Conservation (phyloP, 2,329 filamentous ascomycete genomes). For the Atkinsonella texensis region DNA sequence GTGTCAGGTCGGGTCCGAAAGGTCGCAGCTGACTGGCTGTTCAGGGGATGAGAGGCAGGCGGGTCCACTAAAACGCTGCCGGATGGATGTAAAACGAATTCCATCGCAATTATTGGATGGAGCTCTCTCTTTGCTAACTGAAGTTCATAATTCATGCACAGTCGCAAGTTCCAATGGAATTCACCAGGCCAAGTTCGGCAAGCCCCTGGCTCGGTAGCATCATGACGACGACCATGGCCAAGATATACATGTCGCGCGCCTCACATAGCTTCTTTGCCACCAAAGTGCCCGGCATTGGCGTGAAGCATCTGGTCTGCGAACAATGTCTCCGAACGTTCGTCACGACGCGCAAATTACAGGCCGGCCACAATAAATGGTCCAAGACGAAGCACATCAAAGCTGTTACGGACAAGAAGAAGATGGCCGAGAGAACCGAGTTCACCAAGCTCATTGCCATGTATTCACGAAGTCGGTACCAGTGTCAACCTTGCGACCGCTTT, state of each 20-base stretch:
- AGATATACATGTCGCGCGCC: neutral
- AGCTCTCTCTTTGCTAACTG: no score
- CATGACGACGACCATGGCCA: neutral
- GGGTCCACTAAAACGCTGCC: neutral
- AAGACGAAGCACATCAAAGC: constrained; percentile 95
- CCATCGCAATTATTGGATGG: no score
- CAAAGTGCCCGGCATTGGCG: neutral
- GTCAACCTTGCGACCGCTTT: neutral
- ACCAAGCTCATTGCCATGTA: constrained; percentile 62
- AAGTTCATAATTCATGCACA: neutral
- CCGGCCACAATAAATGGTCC: constrained; percentile 88
- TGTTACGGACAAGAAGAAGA: constrained; percentile 70
- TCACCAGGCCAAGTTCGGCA: neutral
- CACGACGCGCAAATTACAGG: constrained; percentile 31
- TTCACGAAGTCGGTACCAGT: constrained; percentile 51
- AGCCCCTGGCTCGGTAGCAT: neutral
- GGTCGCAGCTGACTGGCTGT: no score
- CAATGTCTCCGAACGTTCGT: constrained; percentile 37
- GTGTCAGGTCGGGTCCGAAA: no score
- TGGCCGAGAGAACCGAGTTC: constrained; percentile 53
- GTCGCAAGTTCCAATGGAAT: neutral
- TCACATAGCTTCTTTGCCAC: neutral
- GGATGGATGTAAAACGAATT: no score
- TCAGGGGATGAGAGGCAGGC: no score
- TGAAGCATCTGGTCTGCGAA: constrained; percentile 26